Evolutionary conservation across 441 rosid species (phyloP).

Genomic region (Pelargonium citronellum): DNA sequence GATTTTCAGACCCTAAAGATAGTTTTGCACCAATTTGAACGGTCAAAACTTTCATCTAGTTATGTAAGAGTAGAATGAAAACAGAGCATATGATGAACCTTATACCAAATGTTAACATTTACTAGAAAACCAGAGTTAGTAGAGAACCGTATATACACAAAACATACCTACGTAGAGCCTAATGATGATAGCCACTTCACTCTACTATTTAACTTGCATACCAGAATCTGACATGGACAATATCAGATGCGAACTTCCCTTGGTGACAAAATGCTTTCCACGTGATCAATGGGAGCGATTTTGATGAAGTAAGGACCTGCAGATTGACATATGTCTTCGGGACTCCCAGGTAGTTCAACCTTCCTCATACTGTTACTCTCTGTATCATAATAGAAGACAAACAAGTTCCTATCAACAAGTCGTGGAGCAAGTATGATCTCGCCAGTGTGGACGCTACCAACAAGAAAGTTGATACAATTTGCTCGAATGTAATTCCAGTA

Average conservation of each 20-base stretch:
- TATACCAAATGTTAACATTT: too few species aligned
- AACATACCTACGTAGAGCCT: too few species aligned
- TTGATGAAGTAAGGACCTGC: constrained; percentile 4
- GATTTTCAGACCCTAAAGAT: too few species aligned
- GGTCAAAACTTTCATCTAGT: too few species aligned
- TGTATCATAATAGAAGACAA: not conserved
- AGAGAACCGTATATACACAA: too few species aligned
- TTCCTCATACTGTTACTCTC: constrained; percentile 5
- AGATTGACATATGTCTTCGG: not conserved
- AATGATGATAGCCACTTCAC: too few species aligned
- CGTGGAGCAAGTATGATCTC: not conserved
- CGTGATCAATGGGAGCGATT: not conserved
- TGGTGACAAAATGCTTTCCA: not conserved
- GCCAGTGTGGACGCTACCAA: not conserved
- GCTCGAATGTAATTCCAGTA: not conserved
- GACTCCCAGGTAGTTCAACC: not conserved
- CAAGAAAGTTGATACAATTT: not conserved
- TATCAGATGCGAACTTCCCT: not conserved
- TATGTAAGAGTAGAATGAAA: too few species aligned
- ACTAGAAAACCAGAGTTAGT: too few species aligned
- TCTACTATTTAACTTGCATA: too few species aligned
- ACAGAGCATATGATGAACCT: too few species aligned
- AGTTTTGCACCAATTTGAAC: too few species aligned
- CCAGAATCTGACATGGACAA: not conserved
- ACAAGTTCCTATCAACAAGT: not conserved